These are phyloP conservation scores for Sugiyamaella mastotermitis DNA, from an alignment of 805 yeast species.

Conservation along the genomic window DNA sequence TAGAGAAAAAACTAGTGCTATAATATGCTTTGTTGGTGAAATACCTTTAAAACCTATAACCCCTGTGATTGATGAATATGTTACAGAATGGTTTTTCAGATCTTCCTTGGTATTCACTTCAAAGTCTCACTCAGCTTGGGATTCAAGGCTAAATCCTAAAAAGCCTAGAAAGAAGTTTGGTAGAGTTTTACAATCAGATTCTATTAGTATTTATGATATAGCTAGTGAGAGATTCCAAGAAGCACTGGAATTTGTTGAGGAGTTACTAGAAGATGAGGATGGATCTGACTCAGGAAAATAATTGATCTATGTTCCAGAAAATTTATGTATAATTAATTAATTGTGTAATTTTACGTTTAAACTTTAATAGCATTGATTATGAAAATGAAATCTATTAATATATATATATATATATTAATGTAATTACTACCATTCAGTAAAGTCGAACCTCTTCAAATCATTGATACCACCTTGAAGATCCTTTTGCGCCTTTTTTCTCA, in stretches of 20 bases:
- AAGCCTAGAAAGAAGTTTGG: conserved; percentile 90
- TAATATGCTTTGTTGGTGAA: conserved; percentile 63
- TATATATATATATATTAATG: too few species aligned
- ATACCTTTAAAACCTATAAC: conserved; percentile 70
- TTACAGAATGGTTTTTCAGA: conserved; percentile 87
- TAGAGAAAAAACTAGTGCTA: conserved; percentile 60
- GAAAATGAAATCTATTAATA: too few species aligned
- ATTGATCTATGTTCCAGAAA: too few species aligned
- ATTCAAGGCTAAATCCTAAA: conserved; percentile 42
- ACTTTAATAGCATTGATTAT: too few species aligned
- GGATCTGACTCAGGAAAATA: too few species aligned
- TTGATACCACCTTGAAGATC: conserved; percentile 52
- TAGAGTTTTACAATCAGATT: conserved; percentile 67
- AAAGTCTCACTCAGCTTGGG: conserved; percentile 76
- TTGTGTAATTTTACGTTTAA: too few species aligned
- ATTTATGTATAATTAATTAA: too few species aligned
- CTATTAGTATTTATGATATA: conserved; percentile 69
- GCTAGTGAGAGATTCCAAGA: conserved; percentile 80
- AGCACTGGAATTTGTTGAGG: conserved; percentile 66
- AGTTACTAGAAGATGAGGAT: conserved; percentile 18
- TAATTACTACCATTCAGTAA: conserved; percentile 28
- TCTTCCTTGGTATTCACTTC: conserved; percentile 80
- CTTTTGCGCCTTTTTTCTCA: conserved; percentile 84
- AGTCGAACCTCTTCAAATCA: conserved; percentile 64
- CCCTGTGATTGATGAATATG: conserved; percentile 81